These are phyloP conservation scores for Xylaria sp. DNA, from an alignment of 2,329 filamentous ascomycete genomes.

Conservation along the genomic window DNA sequence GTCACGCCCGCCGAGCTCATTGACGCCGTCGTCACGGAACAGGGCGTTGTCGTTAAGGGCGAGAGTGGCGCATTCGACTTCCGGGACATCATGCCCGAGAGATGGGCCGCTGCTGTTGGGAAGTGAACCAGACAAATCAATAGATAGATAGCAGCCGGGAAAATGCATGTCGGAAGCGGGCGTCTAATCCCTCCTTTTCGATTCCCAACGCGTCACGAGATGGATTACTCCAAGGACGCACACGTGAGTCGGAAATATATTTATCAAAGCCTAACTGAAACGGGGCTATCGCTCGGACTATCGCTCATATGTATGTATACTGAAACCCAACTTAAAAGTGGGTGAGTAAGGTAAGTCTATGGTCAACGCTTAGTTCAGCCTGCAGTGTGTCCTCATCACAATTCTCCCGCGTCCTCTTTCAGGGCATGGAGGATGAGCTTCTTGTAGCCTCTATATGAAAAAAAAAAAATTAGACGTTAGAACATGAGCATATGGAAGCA, in stretches of 20 bases:
- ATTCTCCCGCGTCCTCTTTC: conserved; percentile 20
- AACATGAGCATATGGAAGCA: background rate
- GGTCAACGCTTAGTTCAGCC: background rate
- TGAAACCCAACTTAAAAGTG: background rate
- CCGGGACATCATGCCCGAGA: conserved; percentile 64
- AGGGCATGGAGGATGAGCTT: conserved; percentile 71
- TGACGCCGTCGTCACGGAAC: conserved; percentile 93
- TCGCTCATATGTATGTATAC: conserved; percentile 24
- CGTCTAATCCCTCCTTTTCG: background rate
- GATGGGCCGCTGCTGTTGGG: conserved; percentile 58
- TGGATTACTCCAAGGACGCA: background rate
- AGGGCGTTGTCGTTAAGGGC: conserved; percentile 84
- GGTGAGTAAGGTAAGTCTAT: background rate
- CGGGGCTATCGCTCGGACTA: background rate
- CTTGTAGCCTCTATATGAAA: conserved; percentile 70
- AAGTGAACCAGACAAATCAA: conserved; percentile 23
- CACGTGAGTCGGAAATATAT: background rate
- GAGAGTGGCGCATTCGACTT: conserved; percentile 76
- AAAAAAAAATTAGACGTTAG: background rate
- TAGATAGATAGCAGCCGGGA: background rate
- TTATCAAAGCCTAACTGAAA: background rate
- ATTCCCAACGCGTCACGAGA: background rate
- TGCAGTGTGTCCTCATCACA: conserved; percentile 15
- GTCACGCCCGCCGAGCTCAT: conserved; percentile 90
- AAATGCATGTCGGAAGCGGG: background rate